Evolutionary conservation across 495 filamentous ascomycete species (phyloP).

Genomic region (Hypoxylon rickii): DNA sequence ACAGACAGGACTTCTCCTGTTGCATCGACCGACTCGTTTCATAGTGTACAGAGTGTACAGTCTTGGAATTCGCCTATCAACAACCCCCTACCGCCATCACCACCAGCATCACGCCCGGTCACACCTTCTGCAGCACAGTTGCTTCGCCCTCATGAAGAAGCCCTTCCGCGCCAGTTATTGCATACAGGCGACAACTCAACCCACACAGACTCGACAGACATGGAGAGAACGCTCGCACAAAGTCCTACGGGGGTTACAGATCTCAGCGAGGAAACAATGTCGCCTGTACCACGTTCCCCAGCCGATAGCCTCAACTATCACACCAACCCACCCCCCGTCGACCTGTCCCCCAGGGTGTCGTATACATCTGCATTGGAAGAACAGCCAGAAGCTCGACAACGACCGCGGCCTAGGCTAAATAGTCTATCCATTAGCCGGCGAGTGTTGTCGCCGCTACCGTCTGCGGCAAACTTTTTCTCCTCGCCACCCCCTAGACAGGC

Average conservation of each 20-base stretch:
- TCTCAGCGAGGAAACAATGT: slow-evolving; percentile 10
- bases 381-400: slow-evolving; percentile 5
- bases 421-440: slow-evolving; percentile 58
- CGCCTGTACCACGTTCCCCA: slow-evolving; percentile 10
- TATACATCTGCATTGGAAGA: slow-evolving; percentile 20
- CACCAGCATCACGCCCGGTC: slow-evolving; percentile 47
- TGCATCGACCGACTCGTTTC: slow-evolving; percentile 51
- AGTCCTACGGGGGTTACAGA: slow-evolving; percentile 15
- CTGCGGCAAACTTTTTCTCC: slow-evolving; percentile 66
- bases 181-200: slow-evolving; percentile 48
- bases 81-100: slow-evolving; percentile 54
- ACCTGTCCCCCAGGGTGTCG: slow-evolving; percentile 2
- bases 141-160: slow-evolving; percentile 40
- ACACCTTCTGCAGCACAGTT: slow-evolving; percentile 42
- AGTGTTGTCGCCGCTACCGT: slow-evolving; percentile 71
- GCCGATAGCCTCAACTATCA: slow-evolving; percentile 1
- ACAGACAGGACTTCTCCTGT: slow-evolving; percentile 35
- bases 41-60: slow-evolving; percentile 59
- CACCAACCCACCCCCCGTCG: slow-evolving; percentile 1
- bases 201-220: slow-evolving; percentile 47
- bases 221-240: slow-evolving; percentile 20
- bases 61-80: slow-evolving; percentile 60
- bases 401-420: slow-evolving; percentile 28
- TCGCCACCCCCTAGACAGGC: slow-evolving; percentile 49
- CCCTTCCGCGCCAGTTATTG: slow-evolving; percentile 24